Base-by-base conservation (phyloP, 139 green algal genomes). In the Mychonastes homosphaera region DNA sequence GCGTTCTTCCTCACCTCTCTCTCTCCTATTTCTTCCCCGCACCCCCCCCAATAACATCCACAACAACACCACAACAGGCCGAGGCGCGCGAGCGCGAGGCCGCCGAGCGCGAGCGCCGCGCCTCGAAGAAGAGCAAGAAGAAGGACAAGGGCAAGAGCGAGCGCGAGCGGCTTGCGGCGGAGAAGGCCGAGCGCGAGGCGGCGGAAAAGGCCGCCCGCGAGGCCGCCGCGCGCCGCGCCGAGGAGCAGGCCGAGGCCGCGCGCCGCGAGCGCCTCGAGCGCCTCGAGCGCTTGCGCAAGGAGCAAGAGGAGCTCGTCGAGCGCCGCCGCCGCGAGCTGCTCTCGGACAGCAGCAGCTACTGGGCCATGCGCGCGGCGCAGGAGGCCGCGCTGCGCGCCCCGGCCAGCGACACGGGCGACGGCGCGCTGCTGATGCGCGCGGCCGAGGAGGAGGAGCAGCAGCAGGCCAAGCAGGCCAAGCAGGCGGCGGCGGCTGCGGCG, bases 271-370 rank as follows among this genome's bases (percentile, higher is more conserved):
- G 71, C n/a, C 40, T 53, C 4, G 68, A 81, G 53, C 63, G 73
- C 12, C 18, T 75, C 46, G 66, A 80, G 52, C 55, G 38, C 6
- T 4, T 67, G 47, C 75, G 81, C 16, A 45, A 60, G 43, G 34
- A 68, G 16, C 77, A 86, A 62, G 81, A 91, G 67, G 75, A 72
- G 63, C 40, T 69, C 13, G 80, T 86, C 69, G 83, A 86, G 65
- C 56, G 46, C 29, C 69, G 82, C n/a, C 71, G 81, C 16, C 54
- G 72, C 64, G 76, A 89, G 75, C 71, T 91, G 58, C 69, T 91
- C 58, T 65, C 35, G 15, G 83, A 92, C 46, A 73, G 87, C 57
- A 61, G 78, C 36, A 80, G 80, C 19, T 87, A 89, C 68, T 92
- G 84, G 84, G 64, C 73, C 23, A 69, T 78, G 70, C 77, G 82